Evolutionary conservation across 352 stramenopile species (phyloP), one percentile per base, ranked within the genome.

Genomic region (Globisporangium mamillatum): DNA sequence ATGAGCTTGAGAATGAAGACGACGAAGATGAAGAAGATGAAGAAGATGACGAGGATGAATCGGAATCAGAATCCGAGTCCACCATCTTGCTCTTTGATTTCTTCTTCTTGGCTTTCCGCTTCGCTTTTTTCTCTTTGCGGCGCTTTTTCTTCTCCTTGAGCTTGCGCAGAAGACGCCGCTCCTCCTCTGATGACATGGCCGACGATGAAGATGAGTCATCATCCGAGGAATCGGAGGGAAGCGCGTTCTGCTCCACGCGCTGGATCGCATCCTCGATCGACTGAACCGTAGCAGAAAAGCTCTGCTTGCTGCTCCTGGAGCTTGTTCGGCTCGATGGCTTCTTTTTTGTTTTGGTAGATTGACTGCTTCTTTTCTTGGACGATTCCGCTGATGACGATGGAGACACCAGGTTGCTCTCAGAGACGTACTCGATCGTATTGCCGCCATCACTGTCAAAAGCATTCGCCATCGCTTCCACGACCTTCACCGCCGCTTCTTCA

Each of bases 171-270:
- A 66, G 61, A 1, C 60, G 66, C 3, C 58, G 44, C 36, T 75
- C 66, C 44, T 73, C 66, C 14, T 66, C 63, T 4, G 65, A 72
- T 12, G 69, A 68, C 38, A 66, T 66, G 18, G 55, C 46, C 0
- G 61, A 65, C 8, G 55, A 69, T 7, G 60, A 67, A 8, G 64
- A 71, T 1, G 64, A 57, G 5, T 34, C 20, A 12, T 62, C 38
- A 9, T 64, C 52, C 12, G 69, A 74, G 10, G 66, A 69, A 44
- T 84, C 76, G 0, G 78, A 86, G 27, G 76, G 78, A 3, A 86
- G 41, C 1, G 75, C 76, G 16, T 86, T 75, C 7, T 79, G 68
- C 8, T 75, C 68, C 34, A 82, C 78, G 60, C 64, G 46, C 24
- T 50, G 63, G 41, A 75, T 68, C n/a, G 61, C 57, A 41, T 71